Evolutionary conservation across 1,284 basidiomycete species (phyloP).

Genomic region (Cystobasidium pallidum): DNA sequence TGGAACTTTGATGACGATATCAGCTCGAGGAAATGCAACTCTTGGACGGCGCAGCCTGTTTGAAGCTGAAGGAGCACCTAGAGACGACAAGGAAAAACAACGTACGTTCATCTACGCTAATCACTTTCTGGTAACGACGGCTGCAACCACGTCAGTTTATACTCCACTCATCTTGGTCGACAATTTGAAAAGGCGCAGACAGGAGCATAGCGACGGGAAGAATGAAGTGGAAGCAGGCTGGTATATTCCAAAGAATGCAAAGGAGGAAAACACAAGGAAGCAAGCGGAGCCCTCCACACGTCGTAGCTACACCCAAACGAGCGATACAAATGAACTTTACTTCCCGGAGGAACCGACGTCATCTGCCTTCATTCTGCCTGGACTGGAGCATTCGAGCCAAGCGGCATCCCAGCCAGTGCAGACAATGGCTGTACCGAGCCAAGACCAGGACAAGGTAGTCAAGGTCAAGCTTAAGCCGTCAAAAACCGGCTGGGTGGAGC

Average conservation of each 20-base stretch:
- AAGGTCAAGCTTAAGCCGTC: neutral
- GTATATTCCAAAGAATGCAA: neutral
- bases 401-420: neutral
- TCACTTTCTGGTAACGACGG: too few relatives aligned
- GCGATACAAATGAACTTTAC: neutral
- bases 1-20: conserved; percentile 21
- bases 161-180: too few relatives aligned
- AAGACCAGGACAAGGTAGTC: neutral
- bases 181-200: neutral
- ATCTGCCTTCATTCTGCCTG: neutral
- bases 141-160: too few relatives aligned
- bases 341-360: neutral
- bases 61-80: too few relatives aligned
- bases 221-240: neutral
- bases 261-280: neutral
- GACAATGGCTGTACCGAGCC: neutral
- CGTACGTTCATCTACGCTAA: too few relatives aligned
- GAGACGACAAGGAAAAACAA: too few relatives aligned
- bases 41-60: conserved; percentile 2
- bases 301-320: neutral
- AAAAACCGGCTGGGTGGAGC: conserved; percentile 6
- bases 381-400: neutral
- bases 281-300: neutral
- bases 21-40: conserved; percentile 15
- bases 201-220: neutral